Percentiles rank a stretch among this genome's conserved stretches.
Evolutionary conservation across 208 protist genomes (phyloP).

Genomic region (Wallacemonas sp.): DNA sequence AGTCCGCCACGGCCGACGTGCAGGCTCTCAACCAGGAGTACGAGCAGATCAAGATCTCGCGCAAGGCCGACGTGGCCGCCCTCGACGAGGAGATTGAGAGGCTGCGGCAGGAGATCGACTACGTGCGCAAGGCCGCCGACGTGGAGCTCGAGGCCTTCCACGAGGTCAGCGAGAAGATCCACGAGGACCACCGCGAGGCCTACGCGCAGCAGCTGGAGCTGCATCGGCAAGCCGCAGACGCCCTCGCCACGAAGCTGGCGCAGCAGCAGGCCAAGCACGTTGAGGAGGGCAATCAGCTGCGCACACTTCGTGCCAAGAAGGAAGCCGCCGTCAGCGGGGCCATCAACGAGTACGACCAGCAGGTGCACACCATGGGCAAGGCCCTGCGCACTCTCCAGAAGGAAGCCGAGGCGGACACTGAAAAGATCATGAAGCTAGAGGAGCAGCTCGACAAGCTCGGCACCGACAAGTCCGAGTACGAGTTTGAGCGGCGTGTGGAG

Average conservation of each 20-base stretch:
- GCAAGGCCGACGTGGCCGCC: constrained; percentile 58
- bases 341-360: constrained; percentile 83
- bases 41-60: constrained; percentile 65
- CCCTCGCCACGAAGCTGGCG: constrained; percentile 37
- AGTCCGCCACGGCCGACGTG: constrained; percentile 85
- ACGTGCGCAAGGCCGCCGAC: constrained; percentile 66
- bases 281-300: constrained; percentile 59
- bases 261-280: constrained; percentile 44
- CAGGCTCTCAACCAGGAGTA: constrained; percentile 89
- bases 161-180: constrained; percentile 51
- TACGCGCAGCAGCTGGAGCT: constrained; percentile 61
- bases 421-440: constrained; percentile 62
- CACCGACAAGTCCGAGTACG: constrained; percentile 62
- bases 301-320: constrained; percentile 70
- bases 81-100: constrained; percentile 66
- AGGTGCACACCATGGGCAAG: constrained; percentile 42
- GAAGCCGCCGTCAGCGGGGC: constrained; percentile 82
- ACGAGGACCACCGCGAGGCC: constrained; percentile 40
- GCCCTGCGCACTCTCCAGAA: constrained; percentile 61
- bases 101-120: constrained; percentile 76
- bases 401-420: constrained; percentile 78
- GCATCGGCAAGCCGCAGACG: constrained; percentile 38
- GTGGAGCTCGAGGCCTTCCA: constrained; percentile 71
- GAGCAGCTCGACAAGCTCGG: constrained; percentile 55
- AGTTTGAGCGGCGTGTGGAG: constrained; percentile 67